These are phyloP conservation scores for Trichoderma endophyticum DNA, from an alignment of 2,329 filamentous ascomycete genomes.

Conservation along the genomic window DNA sequence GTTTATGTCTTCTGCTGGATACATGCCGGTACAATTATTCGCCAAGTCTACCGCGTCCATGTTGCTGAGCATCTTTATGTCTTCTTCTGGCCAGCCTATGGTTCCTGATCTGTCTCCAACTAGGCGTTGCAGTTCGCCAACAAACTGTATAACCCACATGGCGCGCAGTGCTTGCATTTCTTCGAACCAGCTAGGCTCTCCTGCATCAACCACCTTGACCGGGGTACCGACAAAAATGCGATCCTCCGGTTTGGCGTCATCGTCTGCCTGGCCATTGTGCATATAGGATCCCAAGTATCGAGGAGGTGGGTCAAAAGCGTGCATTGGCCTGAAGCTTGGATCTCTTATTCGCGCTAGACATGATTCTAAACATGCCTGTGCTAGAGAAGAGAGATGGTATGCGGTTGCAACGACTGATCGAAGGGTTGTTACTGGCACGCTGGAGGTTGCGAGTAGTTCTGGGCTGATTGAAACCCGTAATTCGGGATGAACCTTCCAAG, in stretches of 20 bases:
- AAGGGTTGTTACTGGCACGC: constrained; percentile 8
- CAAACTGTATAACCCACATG: constrained; percentile 23
- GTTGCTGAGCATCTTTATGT: constrained; percentile 4
- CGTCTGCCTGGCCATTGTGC: neutral
- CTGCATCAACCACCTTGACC: neutral
- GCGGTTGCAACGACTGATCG: constrained; percentile 22
- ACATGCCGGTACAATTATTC: accelerated
- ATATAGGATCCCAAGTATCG: neutral
- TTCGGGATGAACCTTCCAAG: neutral
- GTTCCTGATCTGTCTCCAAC: neutral
- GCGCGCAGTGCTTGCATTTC: constrained; percentile 25
- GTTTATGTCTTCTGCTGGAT: neutral
- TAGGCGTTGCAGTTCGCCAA: constrained; percentile 13
- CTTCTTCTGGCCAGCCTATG: constrained; percentile 11
- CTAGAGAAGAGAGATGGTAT: constrained; percentile 20
- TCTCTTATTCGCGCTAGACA: neutral
- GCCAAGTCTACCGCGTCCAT: neutral
- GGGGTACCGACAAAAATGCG: constrained; percentile 8
- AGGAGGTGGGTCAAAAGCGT: neutral
- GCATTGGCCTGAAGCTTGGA: neutral
- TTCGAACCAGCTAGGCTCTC: constrained; percentile 24
- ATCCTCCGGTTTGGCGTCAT: constrained; percentile 2
- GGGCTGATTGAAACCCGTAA: neutral
- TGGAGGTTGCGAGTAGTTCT: neutral
- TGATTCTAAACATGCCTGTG: constrained; percentile 22